phyloP scores from a whole-genome alignment of 2,329 filamentous ascomycete species.

The Exophiala bonariae region DNA sequence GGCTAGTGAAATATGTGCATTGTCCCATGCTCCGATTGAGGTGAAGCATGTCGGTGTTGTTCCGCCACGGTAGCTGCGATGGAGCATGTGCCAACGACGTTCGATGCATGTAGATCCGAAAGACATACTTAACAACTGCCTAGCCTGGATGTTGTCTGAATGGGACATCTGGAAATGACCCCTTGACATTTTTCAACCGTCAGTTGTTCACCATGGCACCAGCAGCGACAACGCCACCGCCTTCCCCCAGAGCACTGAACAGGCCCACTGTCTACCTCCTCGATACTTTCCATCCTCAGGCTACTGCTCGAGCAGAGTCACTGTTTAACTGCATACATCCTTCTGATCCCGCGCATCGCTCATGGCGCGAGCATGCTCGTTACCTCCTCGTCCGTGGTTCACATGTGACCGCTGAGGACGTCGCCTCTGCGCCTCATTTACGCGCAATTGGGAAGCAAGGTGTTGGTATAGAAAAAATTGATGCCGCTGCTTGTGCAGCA shows the following conservation, averaged over 20 bases:
- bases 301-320: conserved; percentile 36
- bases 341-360: conserved; percentile 33
- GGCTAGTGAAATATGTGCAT: too few relatives aligned
- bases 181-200: background rate
- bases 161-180: background rate
- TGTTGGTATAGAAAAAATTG: conserved; percentile 50
- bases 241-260: background rate
- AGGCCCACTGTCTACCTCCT: conserved; percentile 45
- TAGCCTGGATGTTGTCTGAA: too few relatives aligned
- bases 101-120: too few relatives aligned
- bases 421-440: conserved; percentile 38
- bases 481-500: conserved; percentile 39
- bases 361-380: conserved; percentile 45
- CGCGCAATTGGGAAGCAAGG: conserved; percentile 50
- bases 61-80: too few relatives aligned
- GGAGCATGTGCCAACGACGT: too few relatives aligned
- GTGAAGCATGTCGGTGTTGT: too few relatives aligned
- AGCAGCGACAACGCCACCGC: background rate
- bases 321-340: conserved; percentile 43
- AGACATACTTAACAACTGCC: too few relatives aligned
- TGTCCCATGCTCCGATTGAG: too few relatives aligned
- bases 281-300: conserved; percentile 40
- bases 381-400: conserved; percentile 43
- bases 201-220: background rate
- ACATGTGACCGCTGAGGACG: conserved; percentile 39